Evolutionary conservation across 164 flowering plant species (phyloP).

Genomic region (Vitis amurensis): DNA sequence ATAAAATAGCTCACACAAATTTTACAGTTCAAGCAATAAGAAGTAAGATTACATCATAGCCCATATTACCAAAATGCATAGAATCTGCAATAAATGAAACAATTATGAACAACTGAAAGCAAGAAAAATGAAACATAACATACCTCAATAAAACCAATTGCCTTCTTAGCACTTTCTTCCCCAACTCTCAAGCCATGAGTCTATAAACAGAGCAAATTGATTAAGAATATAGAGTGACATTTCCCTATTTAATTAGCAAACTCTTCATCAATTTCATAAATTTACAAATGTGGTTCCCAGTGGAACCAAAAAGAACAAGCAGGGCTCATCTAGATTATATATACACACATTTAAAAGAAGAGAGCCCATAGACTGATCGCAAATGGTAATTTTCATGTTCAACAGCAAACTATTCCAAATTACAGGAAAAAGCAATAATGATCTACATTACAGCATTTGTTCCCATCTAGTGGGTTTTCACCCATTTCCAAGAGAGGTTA

Average conservation of each 20-base stretch:
- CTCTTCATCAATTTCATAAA: background rate
- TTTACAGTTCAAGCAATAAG: no score
- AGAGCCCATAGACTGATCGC: no score
- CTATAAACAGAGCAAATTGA: slow-evolving; percentile 37
- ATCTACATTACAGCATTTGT: no score
- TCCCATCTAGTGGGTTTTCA: no score
- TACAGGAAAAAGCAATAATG: no score
- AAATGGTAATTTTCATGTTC: no score
- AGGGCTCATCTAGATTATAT: no score
- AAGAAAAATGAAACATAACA: slow-evolving; percentile 12
- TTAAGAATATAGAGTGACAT: background rate
- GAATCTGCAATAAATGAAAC: background rate
- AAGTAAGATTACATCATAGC: background rate
- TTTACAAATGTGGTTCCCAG: background rate
- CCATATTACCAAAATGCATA: background rate
- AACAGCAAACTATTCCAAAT: no score
- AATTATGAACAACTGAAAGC: slow-evolving; percentile 2
- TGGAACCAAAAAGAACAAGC: background rate
- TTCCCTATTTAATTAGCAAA: slow-evolving; percentile 2
- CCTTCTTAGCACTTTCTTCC: slow-evolving; percentile 75
- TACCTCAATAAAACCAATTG: slow-evolving; percentile 88
- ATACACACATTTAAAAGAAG: no score
- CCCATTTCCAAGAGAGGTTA: no score
- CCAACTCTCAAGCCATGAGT: slow-evolving; percentile 86
- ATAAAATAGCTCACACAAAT: no score